Base-by-base conservation (phyloP, 2,329 filamentous ascomycete genomes). In the Monosporascus sp. region DNA sequence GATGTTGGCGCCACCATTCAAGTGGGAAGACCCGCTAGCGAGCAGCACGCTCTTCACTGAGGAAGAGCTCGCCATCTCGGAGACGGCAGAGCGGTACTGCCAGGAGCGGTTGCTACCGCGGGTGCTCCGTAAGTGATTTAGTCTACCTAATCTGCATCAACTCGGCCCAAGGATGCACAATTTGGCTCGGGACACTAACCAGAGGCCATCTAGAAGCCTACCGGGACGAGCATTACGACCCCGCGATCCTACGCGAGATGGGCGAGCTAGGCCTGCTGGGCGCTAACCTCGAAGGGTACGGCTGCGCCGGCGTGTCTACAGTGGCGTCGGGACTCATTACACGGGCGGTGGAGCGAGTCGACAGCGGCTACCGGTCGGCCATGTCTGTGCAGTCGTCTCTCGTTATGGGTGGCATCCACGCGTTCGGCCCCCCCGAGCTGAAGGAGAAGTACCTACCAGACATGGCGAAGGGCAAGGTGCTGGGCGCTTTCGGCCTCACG, bases 311-410 rank as follows among this genome's bases (percentile, higher is more conserved):
- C 51, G 88, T 90, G 26, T 93, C 89, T 59, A 92, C 87, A 51
- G 90, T 96, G 46, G 91, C 91, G 8, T 88, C 87, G n/a, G 91
- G 91, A 22, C 76, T 96, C 59, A 96, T 96, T 70, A 95, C 90
- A 20, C 84, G 91, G 67, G 91, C 92, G 59, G 90, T 96, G 19
- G 91, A 96, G 73, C 83, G 91, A 53, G 90, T 96, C 27, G 91
- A 96, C 69, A 94, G 90, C 56, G 92, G 91, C 48, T 96, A 96
- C 73, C 84, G 92, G 54, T 95, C 90, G 48, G 91, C 89, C 59
- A 95, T 96, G 87, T 95, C 90, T 7, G 92, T 96, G 20, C 91
- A 96, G 71, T 93, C 89, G 56, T 94, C 91, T 1, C 77, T 96
- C n/a, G 89, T 87, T 22, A 96, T 96, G 92, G 91, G 91, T 22